phyloP scores from a whole-genome alignment of 2,329 filamentous ascomycete genomes.

The Anthostomella pinea region DNA sequence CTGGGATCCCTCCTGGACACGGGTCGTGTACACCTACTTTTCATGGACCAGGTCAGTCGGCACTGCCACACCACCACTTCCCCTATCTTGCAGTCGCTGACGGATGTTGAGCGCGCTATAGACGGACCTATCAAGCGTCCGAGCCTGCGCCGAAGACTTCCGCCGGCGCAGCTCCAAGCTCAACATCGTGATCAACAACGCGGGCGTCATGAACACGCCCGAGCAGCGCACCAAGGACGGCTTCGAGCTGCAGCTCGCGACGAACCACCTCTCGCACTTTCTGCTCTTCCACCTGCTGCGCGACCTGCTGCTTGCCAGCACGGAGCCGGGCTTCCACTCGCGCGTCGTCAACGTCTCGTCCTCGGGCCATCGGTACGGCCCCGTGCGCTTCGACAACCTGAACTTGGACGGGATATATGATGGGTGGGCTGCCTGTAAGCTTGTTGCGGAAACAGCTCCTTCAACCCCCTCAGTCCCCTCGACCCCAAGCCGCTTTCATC shows the following conservation, averaged over 20 bases:
- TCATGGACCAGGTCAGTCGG: conserved; percentile 25
- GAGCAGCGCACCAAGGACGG: conserved; percentile 12
- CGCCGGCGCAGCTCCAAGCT: conserved; percentile 11
- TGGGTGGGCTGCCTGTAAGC: conserved; percentile 18
- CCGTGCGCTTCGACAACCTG: conserved; percentile 38
- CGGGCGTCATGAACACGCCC: conserved; percentile 17
- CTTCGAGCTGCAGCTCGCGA: conserved; percentile 18
- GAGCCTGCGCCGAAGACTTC: conserved; percentile 12
- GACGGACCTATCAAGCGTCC: conserved; percentile 9
- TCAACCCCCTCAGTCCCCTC: too few species aligned
- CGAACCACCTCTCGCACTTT: conserved; percentile 33
- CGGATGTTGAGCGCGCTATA: too few species aligned
- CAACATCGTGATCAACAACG: conserved; percentile 18
- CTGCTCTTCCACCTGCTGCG: conserved; percentile 50
- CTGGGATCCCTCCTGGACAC: conserved; percentile 30
- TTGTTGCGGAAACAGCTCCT: too few species aligned
- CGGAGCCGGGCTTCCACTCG: conserved; percentile 39
- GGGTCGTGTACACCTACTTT: conserved; percentile 34
- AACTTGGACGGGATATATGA: conserved; percentile 36
- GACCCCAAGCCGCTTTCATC: neutral
- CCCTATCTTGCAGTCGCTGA: too few species aligned
- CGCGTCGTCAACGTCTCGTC: conserved; percentile 46
- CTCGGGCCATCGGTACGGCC: conserved; percentile 36
- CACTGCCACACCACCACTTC: too few species aligned
- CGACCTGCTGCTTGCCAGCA: conserved; percentile 39